Conservation (phyloP, 805 yeast species). For the Teunomyces barrocoloradensis region DNA sequence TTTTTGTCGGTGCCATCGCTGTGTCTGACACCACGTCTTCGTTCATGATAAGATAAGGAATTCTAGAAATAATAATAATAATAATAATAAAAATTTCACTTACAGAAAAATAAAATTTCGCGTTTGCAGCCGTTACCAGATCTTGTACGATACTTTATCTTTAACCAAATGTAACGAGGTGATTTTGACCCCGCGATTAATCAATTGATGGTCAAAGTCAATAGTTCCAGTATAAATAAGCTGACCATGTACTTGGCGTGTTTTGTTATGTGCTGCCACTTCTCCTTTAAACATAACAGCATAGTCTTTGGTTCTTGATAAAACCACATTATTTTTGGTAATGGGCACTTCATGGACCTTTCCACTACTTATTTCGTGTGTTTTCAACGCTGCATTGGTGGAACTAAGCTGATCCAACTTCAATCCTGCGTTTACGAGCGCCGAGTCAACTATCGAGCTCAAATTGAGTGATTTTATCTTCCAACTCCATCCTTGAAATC, state of each 20-base stretch:
- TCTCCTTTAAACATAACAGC: slow-evolving; percentile 24
- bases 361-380: slow-evolving; percentile 21
- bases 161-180: slow-evolving; percentile 16
- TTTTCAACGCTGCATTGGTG: background rate
- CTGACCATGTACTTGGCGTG: slow-evolving; percentile 15
- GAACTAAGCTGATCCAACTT: slow-evolving; percentile 23
- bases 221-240: slow-evolving; percentile 26
- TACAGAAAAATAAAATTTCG: background rate
- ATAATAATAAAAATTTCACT: background rate
- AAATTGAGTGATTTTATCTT: slow-evolving; percentile 24
- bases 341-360: slow-evolving; percentile 23
- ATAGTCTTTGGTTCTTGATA: slow-evolving; percentile 17
- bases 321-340: slow-evolving; percentile 1
- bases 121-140: slow-evolving; percentile 1
- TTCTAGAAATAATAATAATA: background rate
- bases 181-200: slow-evolving; percentile 32
- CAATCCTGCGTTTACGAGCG: slow-evolving; percentile 22
- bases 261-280: slow-evolving; percentile 18
- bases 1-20: background rate
- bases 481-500: slow-evolving; percentile 18
- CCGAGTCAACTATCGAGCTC: slow-evolving; percentile 14
- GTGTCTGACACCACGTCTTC: background rate
- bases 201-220: slow-evolving; percentile 30
- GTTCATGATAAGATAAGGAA: background rate
- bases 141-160: background rate